These are phyloP conservation scores for Monosporozyma yasuniensis DNA, from an alignment of 805 yeast genomes.

Conservation along the genomic window DNA sequence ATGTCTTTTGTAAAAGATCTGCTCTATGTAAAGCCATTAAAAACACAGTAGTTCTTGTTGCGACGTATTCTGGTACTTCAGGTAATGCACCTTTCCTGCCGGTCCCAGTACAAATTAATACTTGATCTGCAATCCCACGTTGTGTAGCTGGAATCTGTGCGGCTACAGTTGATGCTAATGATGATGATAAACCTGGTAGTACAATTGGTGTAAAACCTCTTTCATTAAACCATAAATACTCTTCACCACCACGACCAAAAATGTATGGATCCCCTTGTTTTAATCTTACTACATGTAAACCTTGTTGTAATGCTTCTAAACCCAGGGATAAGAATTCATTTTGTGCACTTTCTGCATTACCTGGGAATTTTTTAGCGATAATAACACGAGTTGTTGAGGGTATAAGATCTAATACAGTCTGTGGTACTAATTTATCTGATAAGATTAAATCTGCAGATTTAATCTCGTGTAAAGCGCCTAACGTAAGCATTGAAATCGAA, in stretches of 20 bases:
- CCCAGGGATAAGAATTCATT: slow-evolving; percentile 72
- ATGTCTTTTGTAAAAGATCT: slow-evolving; percentile 39
- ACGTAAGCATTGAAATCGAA: slow-evolving; percentile 65
- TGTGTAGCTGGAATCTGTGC: slow-evolving; percentile 87
- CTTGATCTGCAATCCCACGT: slow-evolving; percentile 86
- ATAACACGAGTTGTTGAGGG: slow-evolving; percentile 67
- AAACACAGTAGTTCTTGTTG: slow-evolving; percentile 72
- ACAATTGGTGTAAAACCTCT: slow-evolving; percentile 69
- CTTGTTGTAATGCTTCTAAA: slow-evolving; percentile 49
- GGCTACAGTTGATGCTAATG: slow-evolving; percentile 76
- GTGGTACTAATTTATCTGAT: slow-evolving; percentile 90
- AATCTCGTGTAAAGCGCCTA: slow-evolving; percentile 78
- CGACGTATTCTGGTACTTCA: slow-evolving; percentile 61
- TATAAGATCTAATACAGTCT: slow-evolving; percentile 72
- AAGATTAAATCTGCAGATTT: slow-evolving; percentile 73
- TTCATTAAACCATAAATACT: slow-evolving; percentile 54
- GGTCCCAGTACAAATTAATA: slow-evolving; percentile 87
- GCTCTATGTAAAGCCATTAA: slow-evolving; percentile 83
- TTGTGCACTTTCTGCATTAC: slow-evolving; percentile 92
- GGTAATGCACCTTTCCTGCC: slow-evolving; percentile 84
- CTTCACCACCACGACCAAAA: slow-evolving; percentile 96
- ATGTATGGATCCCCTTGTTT: slow-evolving; percentile 97
- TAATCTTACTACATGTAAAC: slow-evolving; percentile 74
- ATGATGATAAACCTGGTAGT: slow-evolving; percentile 82
- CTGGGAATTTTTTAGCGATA: slow-evolving; percentile 92